A percentile compares a stretch with the other conserved stretches of the same genome.
phyloP scores from a whole-genome alignment of 2,329 filamentous ascomycete genomes.

The Iodosphaeria phyllophila region DNA sequence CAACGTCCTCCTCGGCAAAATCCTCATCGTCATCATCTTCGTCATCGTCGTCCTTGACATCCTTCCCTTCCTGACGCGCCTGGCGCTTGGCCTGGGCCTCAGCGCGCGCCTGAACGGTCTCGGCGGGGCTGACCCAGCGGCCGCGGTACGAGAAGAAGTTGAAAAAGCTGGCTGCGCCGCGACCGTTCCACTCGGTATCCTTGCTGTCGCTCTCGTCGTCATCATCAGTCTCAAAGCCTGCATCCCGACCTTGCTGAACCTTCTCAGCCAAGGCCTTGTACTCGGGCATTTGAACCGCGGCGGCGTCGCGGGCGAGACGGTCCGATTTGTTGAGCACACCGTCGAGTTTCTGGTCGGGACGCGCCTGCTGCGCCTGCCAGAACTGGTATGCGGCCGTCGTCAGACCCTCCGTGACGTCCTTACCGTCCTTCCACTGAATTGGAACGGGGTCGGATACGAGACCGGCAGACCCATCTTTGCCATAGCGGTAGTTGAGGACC shows the following conservation, averaged over 20 bases:
- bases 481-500: constrained; percentile 46
- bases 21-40: constrained; percentile 16
- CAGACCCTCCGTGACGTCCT: constrained; percentile 44
- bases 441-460: constrained; percentile 49
- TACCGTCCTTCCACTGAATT: constrained; percentile 45
- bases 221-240: too few relatives aligned
- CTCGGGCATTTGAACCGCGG: constrained; percentile 9
- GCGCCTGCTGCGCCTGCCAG: constrained; percentile 32
- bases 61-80: constrained; percentile 10
- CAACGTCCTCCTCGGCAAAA: constrained; percentile 13
- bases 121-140: constrained; percentile 38
- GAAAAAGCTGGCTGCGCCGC: constrained; percentile 40
- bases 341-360: constrained; percentile 14
- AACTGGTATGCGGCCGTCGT: constrained; percentile 39
- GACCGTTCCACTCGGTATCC: constrained; percentile 7
- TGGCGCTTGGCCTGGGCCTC: constrained; percentile 23
- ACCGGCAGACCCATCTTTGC: constrained; percentile 35
- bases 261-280: constrained; percentile 9
- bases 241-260: too few relatives aligned
- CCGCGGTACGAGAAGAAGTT: constrained; percentile 50
- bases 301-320: constrained; percentile 10
- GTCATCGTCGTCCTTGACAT: constrained; percentile 15
- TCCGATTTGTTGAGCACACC: constrained; percentile 12
- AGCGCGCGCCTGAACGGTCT: constrained; percentile 33
- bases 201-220: too few relatives aligned